A percentile compares a stretch with the other conserved stretches of the same genome.
These are phyloP conservation scores for Microbotryomycetes sp. DNA, from an alignment of 1,284 basidiomycete genomes.

Conservation along the genomic window DNA sequence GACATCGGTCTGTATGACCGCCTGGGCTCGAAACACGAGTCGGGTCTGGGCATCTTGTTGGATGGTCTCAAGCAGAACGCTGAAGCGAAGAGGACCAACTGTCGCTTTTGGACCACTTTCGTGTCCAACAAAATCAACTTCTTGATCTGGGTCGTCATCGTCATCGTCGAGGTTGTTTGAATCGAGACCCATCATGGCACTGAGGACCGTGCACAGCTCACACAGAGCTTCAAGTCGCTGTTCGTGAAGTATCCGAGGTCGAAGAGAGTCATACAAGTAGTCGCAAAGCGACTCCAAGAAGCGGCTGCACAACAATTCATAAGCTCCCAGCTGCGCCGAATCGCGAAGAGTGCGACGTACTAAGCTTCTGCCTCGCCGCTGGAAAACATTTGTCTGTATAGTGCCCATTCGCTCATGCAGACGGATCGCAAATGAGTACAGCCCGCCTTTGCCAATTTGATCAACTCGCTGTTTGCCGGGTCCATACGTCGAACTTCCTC, in stretches of 20 bases:
- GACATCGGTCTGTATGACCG: constrained; percentile 78
- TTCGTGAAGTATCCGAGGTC: constrained; percentile 87
- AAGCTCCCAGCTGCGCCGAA: no score
- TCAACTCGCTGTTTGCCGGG: constrained; percentile 65
- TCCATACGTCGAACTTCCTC: constrained; percentile 77
- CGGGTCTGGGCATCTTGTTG: constrained; percentile 89
- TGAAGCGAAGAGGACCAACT: constrained; percentile 27
- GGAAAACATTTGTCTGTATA: constrained; percentile 76
- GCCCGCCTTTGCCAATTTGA: constrained; percentile 77
- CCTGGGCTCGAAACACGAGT: constrained; percentile 86
- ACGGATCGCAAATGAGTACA: constrained; percentile 84
- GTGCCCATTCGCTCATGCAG: constrained; percentile 75
- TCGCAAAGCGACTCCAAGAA: constrained; percentile 86
- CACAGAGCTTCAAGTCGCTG: constrained; percentile 74
- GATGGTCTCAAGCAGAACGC: constrained; percentile 66
- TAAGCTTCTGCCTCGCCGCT: constrained; percentile 76
- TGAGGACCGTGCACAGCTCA: constrained; percentile 85
- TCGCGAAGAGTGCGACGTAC: constrained; percentile 54
- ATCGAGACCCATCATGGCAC: constrained; percentile 87
- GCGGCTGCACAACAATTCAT: constrained; percentile 49
- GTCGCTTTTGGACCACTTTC: not conserved
- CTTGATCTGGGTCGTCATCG: constrained; percentile 32
- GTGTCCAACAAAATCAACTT: not conserved
- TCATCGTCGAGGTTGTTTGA: constrained; percentile 46
- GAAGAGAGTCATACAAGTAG: constrained; percentile 83